phyloP scores from a whole-genome alignment of 257 asterid genomes.

The Nyctanthes arbortristis region DNA sequence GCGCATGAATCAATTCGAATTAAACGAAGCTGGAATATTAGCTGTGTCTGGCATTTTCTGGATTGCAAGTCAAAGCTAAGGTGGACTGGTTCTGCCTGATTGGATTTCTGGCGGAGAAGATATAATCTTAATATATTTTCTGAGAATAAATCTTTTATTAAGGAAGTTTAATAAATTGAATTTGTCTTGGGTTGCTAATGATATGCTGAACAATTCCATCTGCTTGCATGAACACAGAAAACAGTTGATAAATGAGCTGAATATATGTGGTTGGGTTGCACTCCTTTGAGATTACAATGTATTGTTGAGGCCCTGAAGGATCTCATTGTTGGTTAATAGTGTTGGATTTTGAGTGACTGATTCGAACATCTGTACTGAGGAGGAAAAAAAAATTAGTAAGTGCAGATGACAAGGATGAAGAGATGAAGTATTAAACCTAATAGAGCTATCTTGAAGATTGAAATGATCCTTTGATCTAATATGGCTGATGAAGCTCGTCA shows the following conservation, averaged over 20 bases:
- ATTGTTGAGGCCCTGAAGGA: no score
- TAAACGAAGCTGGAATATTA: no score
- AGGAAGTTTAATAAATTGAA: background rate
- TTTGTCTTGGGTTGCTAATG: background rate
- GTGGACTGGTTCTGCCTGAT: background rate
- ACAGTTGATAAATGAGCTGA: background rate
- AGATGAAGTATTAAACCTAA: background rate
- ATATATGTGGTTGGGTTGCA: background rate
- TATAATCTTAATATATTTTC: background rate
- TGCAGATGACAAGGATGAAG: background rate
- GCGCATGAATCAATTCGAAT: no score
- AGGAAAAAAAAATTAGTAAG: background rate
- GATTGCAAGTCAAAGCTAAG: background rate
- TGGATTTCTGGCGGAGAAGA: background rate
- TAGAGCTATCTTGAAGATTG: background rate
- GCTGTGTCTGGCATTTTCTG: background rate
- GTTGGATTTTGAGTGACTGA: background rate
- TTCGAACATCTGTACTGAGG: no score
- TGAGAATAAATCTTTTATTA: background rate
- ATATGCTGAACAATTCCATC: background rate
- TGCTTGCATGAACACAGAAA: background rate
- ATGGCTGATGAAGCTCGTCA: background rate
- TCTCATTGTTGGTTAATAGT: background rate
- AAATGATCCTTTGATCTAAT: background rate
- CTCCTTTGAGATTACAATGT: background rate